These are phyloP conservation scores for Aureobasidium sp. DNA, from an alignment of 2,329 filamentous ascomycete genomes.

Conservation along the genomic window DNA sequence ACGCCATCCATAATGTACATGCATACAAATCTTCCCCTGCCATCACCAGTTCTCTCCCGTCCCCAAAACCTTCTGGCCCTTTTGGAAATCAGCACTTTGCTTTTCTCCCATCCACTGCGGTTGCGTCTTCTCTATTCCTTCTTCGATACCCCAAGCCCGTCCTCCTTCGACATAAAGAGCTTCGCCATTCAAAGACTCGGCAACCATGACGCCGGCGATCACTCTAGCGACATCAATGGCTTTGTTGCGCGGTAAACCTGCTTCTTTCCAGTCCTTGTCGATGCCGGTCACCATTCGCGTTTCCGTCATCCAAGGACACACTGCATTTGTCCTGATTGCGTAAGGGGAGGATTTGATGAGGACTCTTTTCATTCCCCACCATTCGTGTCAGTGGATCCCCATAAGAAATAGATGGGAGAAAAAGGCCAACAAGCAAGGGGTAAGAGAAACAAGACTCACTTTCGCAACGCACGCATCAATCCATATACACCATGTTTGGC, in stretches of 20 bases:
- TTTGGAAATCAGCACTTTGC: conserved; percentile 28
- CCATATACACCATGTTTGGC: conserved; percentile 46
- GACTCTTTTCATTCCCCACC: conserved; percentile 15
- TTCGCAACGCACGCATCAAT: conserved; percentile 39
- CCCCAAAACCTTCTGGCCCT: conserved; percentile 30
- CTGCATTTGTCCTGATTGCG: conserved; percentile 35
- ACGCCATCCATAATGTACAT: background rate
- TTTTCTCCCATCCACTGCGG: conserved; percentile 37
- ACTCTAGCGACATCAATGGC: conserved; percentile 34
- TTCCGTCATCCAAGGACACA: conserved; percentile 39
- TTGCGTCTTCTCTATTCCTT: conserved; percentile 34
- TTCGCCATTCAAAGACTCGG: conserved; percentile 31
- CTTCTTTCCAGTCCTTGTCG: conserved; percentile 29
- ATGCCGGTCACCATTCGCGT: conserved; percentile 32
- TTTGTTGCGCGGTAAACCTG: conserved; percentile 33
- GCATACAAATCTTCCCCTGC: background rate
- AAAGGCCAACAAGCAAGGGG: no score
- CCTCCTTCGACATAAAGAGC: conserved; percentile 38
- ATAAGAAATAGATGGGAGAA: no score
- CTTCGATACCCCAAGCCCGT: conserved; percentile 38
- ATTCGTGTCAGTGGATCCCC: no score
- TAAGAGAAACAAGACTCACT: conserved; percentile 21
- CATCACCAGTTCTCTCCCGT: conserved; percentile 19
- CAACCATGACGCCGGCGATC: conserved; percentile 30
- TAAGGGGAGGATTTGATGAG: conserved; percentile 25